Conservation (phyloP, 1,139 yeast species). For the Sporopachydermia cereana region DNA sequence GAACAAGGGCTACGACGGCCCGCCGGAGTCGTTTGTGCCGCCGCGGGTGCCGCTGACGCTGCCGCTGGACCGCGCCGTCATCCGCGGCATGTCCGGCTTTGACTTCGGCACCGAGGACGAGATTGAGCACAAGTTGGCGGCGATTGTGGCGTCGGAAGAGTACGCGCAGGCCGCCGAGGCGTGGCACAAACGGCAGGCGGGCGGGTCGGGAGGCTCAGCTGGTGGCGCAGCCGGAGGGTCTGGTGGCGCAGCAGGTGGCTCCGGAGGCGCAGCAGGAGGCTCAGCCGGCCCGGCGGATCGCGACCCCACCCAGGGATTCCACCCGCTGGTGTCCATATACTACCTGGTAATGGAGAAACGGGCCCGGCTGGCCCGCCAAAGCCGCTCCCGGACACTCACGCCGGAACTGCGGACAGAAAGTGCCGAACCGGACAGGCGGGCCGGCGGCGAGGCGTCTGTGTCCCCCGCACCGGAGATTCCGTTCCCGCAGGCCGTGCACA, state of each 20-base stretch:
- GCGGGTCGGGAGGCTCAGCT: background rate
- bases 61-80: conserved; percentile 61
- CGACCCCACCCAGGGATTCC: conserved; percentile 85
- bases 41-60: conserved; percentile 59
- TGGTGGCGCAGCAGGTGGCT: background rate
- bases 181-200: conserved; percentile 39
- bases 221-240: background rate
- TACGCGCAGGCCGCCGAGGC: conserved; percentile 55
- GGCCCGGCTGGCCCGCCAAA: conserved; percentile 21
- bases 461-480: conserved; percentile 10
- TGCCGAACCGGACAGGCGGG: conserved; percentile 6
- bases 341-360: conserved; percentile 75
- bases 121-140: conserved; percentile 44
- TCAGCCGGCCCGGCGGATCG: conserved; percentile 17
- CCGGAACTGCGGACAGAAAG: conserved; percentile 15
- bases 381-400: conserved; percentile 14
- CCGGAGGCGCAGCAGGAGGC: too few species aligned
- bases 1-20: conserved; percentile 73
- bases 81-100: conserved; percentile 65
- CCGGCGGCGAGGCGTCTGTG: conserved; percentile 10
- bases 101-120: conserved; percentile 67
- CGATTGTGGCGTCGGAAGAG: conserved; percentile 50
- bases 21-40: conserved; percentile 65
- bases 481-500: conserved; percentile 14
- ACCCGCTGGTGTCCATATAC: conserved; percentile 81